phyloP scores from a whole-genome alignment of 2,329 filamentous ascomycete genomes.

The Aspergillus fructus region DNA sequence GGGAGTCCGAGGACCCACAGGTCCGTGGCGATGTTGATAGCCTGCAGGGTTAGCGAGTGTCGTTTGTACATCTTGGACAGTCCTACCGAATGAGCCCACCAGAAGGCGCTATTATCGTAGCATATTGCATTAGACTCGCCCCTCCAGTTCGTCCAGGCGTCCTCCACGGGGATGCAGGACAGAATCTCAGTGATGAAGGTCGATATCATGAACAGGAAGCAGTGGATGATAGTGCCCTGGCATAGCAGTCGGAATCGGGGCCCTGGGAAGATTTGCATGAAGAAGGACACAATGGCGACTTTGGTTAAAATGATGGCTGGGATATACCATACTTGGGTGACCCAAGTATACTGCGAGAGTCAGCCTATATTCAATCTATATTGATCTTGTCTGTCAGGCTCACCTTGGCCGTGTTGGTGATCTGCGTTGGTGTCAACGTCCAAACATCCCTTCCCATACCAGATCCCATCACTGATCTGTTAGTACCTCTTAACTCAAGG shows the following conservation, averaged over 20 bases:
- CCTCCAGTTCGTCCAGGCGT: neutral
- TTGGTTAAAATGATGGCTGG: neutral
- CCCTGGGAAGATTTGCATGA: neutral
- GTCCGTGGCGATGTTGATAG: neutral
- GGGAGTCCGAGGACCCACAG: neutral
- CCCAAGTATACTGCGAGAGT: neutral
- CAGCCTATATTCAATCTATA: too few species aligned
- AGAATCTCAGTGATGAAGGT: neutral
- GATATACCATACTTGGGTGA: neutral
- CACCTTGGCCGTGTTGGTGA: neutral
- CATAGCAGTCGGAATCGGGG: neutral
- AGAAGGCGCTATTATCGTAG: neutral
- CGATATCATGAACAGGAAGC: conserved; percentile 1
- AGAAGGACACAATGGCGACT: conserved; percentile 1
- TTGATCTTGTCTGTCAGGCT: neutral
- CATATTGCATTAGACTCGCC: neutral
- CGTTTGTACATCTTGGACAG: too few species aligned
- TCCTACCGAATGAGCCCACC: conserved; percentile 1
- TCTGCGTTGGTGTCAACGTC: neutral
- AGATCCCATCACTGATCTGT: neutral
- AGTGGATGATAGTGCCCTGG: neutral
- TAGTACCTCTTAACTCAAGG: too few species aligned
- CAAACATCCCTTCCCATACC: conserved; percentile 2
- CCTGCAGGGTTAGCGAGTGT: neutral
- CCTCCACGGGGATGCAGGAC: neutral